Conservation (phyloP, 345 rosid species). For the Euclidium syriacum region DNA sequence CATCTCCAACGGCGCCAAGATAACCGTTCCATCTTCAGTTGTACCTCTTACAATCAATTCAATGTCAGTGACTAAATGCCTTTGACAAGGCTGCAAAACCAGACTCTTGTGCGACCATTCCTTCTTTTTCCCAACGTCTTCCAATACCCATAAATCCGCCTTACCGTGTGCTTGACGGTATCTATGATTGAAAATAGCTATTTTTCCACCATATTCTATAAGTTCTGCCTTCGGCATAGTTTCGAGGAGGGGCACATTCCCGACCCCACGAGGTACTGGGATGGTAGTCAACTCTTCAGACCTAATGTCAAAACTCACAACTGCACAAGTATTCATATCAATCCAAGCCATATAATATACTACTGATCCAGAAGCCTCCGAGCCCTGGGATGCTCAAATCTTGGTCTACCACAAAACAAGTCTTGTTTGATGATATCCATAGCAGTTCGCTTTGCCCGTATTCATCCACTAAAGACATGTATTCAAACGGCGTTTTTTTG, state of each 20-base stretch:
- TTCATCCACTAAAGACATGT: too few species aligned
- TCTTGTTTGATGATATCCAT: too few species aligned
- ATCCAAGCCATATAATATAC: background rate
- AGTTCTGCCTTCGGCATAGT: background rate
- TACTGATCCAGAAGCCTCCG: too few species aligned
- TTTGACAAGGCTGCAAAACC: conserved; percentile 8
- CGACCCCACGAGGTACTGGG: background rate
- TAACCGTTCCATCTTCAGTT: conserved; percentile 1
- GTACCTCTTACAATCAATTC: background rate
- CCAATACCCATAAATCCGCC: background rate
- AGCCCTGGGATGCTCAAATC: too few species aligned
- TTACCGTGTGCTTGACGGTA: background rate
- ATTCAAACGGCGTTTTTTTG: too few species aligned
- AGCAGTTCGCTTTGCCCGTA: too few species aligned
- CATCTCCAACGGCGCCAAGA: conserved; percentile 3
- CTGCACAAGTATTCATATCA: background rate
- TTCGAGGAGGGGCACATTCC: background rate
- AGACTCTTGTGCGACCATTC: background rate
- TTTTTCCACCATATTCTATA: background rate
- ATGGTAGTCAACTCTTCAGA: conserved; percentile 7
- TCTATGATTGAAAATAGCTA: background rate
- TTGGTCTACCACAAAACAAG: too few species aligned
- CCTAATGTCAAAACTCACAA: conserved; percentile 2
- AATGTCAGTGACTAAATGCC: conserved; percentile 1
- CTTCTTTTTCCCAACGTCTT: background rate